These are phyloP conservation scores for Hypomyces perniciosus DNA, from an alignment of 2,329 filamentous ascomycete species.

Conservation along the genomic window DNA sequence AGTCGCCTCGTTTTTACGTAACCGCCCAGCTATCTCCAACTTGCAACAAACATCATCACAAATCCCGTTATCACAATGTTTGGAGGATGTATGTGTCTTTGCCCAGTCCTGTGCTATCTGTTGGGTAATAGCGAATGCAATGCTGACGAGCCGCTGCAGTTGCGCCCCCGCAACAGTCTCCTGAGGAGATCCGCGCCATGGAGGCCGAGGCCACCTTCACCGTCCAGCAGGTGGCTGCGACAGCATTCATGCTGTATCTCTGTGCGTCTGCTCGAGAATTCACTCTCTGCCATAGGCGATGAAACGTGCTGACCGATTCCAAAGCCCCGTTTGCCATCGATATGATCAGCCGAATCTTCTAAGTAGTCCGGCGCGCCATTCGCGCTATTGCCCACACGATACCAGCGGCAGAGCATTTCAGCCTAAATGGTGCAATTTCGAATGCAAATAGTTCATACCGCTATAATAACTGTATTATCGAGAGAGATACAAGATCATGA, in stretches of 20 bases:
- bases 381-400: no score
- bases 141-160: conserved; percentile 37
- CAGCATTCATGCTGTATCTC: conserved; percentile 65
- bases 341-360: conserved; percentile 40
- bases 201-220: conserved; percentile 63
- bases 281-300: neutral
- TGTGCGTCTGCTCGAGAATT: conserved; percentile 49
- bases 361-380: conserved; percentile 12
- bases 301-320: neutral
- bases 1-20: conserved; percentile 22
- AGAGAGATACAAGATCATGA: neutral
- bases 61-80: conserved; percentile 18
- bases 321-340: conserved; percentile 55
- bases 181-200: conserved; percentile 63
- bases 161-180: conserved; percentile 62
- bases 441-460: no score
- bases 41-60: conserved; percentile 3
- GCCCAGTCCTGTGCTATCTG: neutral
- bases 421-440: no score
- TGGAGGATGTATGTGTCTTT: conserved; percentile 35
- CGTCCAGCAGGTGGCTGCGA: conserved; percentile 60
- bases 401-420: no score
- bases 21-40: conserved; percentile 6
- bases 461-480: no score
- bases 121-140: conserved; percentile 9